Conservation (phyloP, 345 rosid genomes). For the Eucalyptus cladocalyx region DNA sequence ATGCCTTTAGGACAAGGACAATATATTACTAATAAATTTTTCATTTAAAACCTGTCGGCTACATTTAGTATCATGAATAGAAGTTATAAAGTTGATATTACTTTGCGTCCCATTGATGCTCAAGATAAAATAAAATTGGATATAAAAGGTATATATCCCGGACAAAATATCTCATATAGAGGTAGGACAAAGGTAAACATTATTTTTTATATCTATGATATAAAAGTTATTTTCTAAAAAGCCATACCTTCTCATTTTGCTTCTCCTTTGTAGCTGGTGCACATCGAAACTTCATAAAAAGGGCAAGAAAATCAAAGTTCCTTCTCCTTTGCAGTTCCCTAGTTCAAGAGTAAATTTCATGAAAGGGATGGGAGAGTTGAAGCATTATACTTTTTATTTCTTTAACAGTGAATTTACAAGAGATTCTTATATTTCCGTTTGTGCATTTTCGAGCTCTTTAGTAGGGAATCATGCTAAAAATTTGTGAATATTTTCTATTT, state of each 20-base stretch:
- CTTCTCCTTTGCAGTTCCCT: neutral
- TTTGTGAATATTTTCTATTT: neutral
- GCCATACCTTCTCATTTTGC: neutral
- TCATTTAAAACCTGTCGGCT: neutral
- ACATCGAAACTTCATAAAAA: neutral
- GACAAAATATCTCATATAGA: fast-evolving
- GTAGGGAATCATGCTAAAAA: neutral
- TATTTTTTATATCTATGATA: neutral
- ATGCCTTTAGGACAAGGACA: neutral
- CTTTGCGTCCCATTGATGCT: fast-evolving
- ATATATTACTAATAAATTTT: neutral
- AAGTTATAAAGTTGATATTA: neutral
- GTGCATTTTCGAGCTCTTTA: neutral
- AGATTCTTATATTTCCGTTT: neutral
- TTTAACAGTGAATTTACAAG: neutral
- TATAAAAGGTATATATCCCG: fast-evolving
- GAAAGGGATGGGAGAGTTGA: neutral
- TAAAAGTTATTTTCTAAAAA: neutral
- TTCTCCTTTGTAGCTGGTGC: neutral
- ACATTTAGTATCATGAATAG: neutral
- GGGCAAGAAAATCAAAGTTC: neutral
- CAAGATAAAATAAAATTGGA: neutral
- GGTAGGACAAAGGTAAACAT: fast-evolving
- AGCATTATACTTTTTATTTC: neutral
- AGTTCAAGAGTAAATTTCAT: neutral